Evolutionary conservation across 495 filamentous ascomycete species (phyloP), one percentile per base, ranked within the genome.

Genomic region (Podospora pseudoanserina): DNA sequence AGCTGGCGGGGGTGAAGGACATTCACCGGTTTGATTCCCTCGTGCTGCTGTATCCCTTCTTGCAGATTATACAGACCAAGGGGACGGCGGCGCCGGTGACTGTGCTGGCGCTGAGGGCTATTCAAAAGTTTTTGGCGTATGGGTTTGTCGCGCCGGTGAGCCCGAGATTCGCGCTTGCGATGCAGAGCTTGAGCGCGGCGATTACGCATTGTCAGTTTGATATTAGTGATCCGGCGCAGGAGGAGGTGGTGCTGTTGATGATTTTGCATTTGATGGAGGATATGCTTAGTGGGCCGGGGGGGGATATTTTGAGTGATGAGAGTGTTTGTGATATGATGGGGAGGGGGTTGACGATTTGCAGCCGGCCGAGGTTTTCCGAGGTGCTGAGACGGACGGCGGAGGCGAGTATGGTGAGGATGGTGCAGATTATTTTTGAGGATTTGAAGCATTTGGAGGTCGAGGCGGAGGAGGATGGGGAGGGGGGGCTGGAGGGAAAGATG

Each of bases 271-370:
- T 99, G 69, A 98, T 99, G 95, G 95, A 99, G 78, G 89, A 91
- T 72, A 97, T 98, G 90, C 85, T 99, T 63, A 92, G 92, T 62
- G 92, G 96, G 1, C 92, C 95, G 0, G 93, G 94, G 32, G 95
- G 96, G 16, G 90, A 93, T 66, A 83, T 98, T 2, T 85, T 97
- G 3, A 93, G 94, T 39, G 95, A 99, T 72, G 94, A 97, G 80
- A 97, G 94, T 75, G 92, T 99, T 13, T 99, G 95, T 74, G 92
- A 97, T 75, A 98, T 99, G 95, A 98, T 99, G 95, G 95, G 97
- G 78, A 94, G 92, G 4, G 96, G 94, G 4, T 78, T 99, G 69
- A 97, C 93, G 76, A 98, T 99, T 86, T 99, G 95, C 80, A 97
- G 94, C 66, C 93, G 97, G 79, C 87, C 89, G 65, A 87, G 94